Conservation (phyloP, 441 rosid species). For the Bruguiera hainesii region DNA sequence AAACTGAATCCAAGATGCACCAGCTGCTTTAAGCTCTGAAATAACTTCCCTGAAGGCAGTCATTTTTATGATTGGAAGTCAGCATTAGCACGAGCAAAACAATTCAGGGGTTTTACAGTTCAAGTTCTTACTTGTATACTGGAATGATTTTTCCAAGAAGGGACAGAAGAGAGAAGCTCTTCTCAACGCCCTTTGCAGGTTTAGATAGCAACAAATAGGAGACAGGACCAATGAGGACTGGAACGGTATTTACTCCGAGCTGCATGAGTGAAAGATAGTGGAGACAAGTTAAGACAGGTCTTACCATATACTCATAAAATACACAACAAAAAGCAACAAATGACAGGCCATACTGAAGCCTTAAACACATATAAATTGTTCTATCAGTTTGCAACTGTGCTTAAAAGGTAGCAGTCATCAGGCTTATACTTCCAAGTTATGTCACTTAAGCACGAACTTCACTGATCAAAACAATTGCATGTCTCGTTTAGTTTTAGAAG, state of each 20-base stretch:
- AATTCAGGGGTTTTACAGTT: neutral
- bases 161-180: constrained; percentile 75
- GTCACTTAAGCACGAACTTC: neutral
- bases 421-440: neutral
- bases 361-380: too few species aligned
- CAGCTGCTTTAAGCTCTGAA: constrained; percentile 90
- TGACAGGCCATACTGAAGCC: too few species aligned
- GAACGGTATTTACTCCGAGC: constrained; percentile 90
- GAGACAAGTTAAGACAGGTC: too few species aligned
- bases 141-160: constrained; percentile 86
- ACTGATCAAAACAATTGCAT: neutral
- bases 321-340: neutral
- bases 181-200: constrained; percentile 93
- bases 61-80: constrained; percentile 20
- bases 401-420: too few species aligned
- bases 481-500: neutral
- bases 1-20: constrained; percentile 93
- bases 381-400: too few species aligned
- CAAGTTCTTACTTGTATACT: constrained; percentile 65
- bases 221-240: constrained; percentile 90
- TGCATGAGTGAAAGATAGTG: constrained; percentile 25
- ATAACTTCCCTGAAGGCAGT: constrained; percentile 68
- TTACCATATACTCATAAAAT: neutral
- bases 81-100: constrained; percentile 7
- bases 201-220: constrained; percentile 91